Conservation (phyloP, 2,329 filamentous ascomycete genomes). For the Xylaria sp. region DNA sequence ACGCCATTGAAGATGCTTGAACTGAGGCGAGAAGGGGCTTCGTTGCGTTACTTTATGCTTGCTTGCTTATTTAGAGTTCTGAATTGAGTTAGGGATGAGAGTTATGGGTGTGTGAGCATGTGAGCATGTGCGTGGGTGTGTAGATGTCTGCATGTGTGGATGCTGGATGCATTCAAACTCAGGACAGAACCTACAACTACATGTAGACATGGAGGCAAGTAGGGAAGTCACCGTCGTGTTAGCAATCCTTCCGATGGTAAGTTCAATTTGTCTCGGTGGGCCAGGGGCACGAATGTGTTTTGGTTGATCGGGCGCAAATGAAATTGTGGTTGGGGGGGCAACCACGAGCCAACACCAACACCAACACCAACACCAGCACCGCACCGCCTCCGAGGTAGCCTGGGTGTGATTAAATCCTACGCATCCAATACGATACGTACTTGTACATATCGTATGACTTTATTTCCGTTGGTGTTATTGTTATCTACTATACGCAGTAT, state of each 20-base stretch:
- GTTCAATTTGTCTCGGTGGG: not conserved
- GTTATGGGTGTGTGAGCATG: not conserved
- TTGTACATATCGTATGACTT: too few species aligned
- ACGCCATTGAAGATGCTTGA: conserved; percentile 36
- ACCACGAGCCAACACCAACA: not conserved
- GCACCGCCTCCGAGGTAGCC: too few species aligned
- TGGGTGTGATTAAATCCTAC: too few species aligned
- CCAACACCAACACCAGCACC: too few species aligned
- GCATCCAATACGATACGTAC: not conserved
- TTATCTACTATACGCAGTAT: too few species aligned
- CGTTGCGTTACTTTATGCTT: not conserved
- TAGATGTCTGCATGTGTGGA: too few species aligned
- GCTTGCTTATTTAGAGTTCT: not conserved
- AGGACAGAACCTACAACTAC: too few species aligned
- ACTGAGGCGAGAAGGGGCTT: not conserved
- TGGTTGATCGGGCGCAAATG: not conserved
- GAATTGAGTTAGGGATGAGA: not conserved
- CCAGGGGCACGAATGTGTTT: conserved; percentile 8
- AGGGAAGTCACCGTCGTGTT: not conserved
- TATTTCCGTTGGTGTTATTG: too few species aligned
- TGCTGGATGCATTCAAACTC: not conserved
- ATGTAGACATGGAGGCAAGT: not conserved
- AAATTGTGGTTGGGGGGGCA: conserved; percentile 10
- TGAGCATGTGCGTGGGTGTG: not conserved
- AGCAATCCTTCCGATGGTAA: not conserved